These are phyloP conservation scores for Salix udensis DNA, from an alignment of 345 rosid species.

Conservation along the genomic window DNA sequence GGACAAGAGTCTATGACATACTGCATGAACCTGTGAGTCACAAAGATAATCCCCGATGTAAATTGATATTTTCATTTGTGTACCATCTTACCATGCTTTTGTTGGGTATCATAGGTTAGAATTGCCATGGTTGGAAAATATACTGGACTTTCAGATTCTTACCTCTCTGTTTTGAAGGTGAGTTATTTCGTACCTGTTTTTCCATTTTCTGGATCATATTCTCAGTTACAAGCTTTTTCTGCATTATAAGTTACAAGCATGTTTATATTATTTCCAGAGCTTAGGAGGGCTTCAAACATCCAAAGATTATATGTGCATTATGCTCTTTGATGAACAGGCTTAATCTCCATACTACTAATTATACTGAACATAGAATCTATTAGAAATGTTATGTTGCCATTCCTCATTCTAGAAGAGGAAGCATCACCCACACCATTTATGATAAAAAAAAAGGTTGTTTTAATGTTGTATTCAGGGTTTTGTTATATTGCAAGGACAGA, in stretches of 20 bases:
- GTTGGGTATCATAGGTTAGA: constrained; percentile 53
- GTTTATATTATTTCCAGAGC: background rate
- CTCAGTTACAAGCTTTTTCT: background rate
- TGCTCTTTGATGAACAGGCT: background rate
- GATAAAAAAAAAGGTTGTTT: background rate
- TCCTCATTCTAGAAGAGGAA: background rate
- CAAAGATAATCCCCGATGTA: background rate
- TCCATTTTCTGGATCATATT: background rate
- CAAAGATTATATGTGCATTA: background rate
- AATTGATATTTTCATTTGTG: background rate
- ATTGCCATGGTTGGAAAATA: constrained; percentile 97
- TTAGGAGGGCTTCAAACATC: background rate
- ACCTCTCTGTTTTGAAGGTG: constrained; percentile 85
- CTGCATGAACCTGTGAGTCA: constrained; percentile 66
- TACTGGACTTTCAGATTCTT: constrained; percentile 81
- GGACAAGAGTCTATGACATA: constrained; percentile 59
- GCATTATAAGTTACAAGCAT: background rate
- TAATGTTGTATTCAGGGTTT: background rate
- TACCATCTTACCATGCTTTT: background rate
- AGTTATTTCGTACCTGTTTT: background rate
- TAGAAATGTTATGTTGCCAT: background rate
- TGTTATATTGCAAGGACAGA: background rate
- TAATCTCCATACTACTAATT: background rate
- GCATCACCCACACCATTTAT: background rate
- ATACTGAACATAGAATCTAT: background rate